phyloP scores from a whole-genome alignment of 805 yeast genomes.

The Yarrowia bubula region DNA sequence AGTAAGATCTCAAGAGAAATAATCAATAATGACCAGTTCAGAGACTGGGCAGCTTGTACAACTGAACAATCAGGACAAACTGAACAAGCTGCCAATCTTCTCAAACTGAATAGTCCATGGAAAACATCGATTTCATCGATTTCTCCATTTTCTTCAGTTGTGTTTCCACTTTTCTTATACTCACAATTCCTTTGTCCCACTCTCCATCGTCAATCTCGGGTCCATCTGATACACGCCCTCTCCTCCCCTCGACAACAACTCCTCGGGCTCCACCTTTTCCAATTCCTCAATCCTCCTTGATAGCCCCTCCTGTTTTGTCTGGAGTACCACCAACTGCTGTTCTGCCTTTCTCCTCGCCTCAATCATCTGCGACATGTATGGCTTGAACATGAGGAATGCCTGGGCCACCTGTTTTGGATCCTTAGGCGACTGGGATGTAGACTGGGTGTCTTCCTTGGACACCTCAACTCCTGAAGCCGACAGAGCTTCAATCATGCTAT shows the following conservation, averaged over 20 bases:
- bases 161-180: neutral
- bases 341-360: conserved; percentile 16
- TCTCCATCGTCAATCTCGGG: neutral
- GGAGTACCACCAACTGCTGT: neutral
- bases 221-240: neutral
- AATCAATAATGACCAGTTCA: too few relatives aligned
- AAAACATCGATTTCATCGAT: too few relatives aligned
- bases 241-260: neutral
- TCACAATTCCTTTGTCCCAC: conserved; percentile 9
- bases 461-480: conserved; percentile 19
- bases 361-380: conserved; percentile 27
- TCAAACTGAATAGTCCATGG: too few relatives aligned
- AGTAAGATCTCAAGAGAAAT: neutral
- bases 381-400: conserved; percentile 25
- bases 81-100: too few relatives aligned
- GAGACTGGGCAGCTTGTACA: too few relatives aligned
- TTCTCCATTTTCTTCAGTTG: too few relatives aligned
- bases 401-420: conserved; percentile 22
- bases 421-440: neutral
- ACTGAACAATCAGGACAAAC: too few relatives aligned
- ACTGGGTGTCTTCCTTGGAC: neutral
- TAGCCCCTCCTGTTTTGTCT: neutral
- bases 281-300: neutral
- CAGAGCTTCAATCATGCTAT: conserved; percentile 23
- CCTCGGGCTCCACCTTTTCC: neutral